Base-by-base conservation (phyloP, 139 green algal genomes). In the Coccomyxa sp. region DNA sequence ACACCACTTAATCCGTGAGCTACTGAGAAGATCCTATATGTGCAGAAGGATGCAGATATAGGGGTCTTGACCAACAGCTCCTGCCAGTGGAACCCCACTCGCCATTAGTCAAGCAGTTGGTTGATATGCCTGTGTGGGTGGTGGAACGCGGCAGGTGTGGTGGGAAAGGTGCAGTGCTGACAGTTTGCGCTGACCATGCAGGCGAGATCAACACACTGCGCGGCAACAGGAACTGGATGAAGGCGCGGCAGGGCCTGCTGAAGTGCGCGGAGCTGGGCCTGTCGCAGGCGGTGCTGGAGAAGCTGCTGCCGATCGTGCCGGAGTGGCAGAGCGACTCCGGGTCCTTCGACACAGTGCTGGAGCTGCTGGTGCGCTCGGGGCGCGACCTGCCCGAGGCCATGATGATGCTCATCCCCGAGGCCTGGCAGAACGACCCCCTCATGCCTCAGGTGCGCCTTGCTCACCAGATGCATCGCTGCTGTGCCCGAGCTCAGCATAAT, bases 401-500 rank as follows among this genome's bases (percentile, higher is more conserved):
- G 91, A 98, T 99, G 95, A 96, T 99, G 91, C 93, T 99, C 79
- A 98, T 99, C 85, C 96, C 96, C 3, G 96, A 99, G 90, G 96
- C 96, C 23, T 98, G 95, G 95, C 95, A 97, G 88, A 97, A 97
- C 79, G 93, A 96, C 82, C 79, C 83, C 11, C 88, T 95, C 31
- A 97, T 97, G 94, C 17, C 79, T 38, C 87, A 93, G 90, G 91
- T 92, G 63, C 59, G 13, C 0, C 23, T 59, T 27, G 27, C 10
- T 25, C 63, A 7, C 38, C 38, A 51, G 7, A 7, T 51, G 38
- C 38, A 51, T 51, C 7, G 38, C 38, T 51, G 38, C 38, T 51
- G 38, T 51, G 38, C 38, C 38, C 38, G 7, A 11, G 38, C 38
- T 51, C 38, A 51, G 38, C 38, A 7, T 51, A 51, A 51, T 51